Evolutionary conservation across 1,284 basidiomycete species (phyloP).

Genomic region (Rhodotorula sp.): DNA sequence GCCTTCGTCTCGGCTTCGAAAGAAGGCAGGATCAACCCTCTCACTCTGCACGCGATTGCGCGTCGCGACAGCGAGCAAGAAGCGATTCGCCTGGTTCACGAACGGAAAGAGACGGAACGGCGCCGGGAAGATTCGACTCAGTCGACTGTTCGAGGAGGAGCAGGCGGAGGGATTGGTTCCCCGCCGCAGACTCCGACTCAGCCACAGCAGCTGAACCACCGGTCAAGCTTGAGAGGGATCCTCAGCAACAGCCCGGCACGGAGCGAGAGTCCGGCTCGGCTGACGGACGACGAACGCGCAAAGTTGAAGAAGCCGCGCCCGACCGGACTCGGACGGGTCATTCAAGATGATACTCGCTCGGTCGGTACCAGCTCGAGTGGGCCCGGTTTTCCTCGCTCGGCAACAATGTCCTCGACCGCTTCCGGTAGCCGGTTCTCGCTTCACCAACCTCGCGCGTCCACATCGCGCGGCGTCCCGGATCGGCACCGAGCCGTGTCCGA

Average conservation of each 20-base stretch:
- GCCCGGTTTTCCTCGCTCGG: not conserved
- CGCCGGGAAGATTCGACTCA: constrained; percentile 6
- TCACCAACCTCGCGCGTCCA: not conserved
- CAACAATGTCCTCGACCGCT: not conserved
- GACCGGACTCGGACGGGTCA: not conserved
- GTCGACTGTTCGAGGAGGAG: not conserved
- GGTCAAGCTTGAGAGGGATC: not conserved
- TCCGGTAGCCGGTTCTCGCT: not conserved
- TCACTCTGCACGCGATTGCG: constrained; percentile 38
- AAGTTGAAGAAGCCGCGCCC: constrained; percentile 1
- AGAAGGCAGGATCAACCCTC: constrained; percentile 28
- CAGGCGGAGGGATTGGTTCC: not conserved
- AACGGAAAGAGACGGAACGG: constrained; percentile 27
- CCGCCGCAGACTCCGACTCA: constrained; percentile 10
- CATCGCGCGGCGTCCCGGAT: not conserved
- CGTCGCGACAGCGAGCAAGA: constrained; percentile 36
- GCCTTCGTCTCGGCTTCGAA: constrained; percentile 28
- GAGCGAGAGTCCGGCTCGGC: constrained; percentile 23
- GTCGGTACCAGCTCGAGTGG: not conserved
- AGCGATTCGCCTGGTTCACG: constrained; percentile 30
- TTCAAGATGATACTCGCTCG: not conserved
- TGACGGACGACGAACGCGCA: constrained; percentile 9
- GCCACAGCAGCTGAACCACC: not conserved
- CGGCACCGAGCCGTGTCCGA: not conserved
- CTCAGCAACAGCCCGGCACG: not conserved